These are phyloP conservation scores for Chaetomium cochliodes DNA, from an alignment of 495 filamentous ascomycete genomes.

Conservation along the genomic window DNA sequence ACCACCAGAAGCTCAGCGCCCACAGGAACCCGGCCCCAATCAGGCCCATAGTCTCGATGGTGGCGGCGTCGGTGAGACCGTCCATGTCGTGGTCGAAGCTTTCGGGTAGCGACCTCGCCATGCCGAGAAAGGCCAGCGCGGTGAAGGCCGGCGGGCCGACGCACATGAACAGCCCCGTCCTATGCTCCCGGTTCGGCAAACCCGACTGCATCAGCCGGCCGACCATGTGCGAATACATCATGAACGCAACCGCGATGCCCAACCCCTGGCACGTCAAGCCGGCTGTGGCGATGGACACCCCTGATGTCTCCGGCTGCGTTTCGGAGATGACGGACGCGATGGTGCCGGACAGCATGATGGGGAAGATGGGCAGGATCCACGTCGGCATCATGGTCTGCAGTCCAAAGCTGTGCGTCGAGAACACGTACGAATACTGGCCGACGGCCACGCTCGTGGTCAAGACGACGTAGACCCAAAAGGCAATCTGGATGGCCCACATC, in stretches of 20 bases:
- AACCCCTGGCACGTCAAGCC: constrained; percentile 56
- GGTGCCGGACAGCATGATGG: constrained; percentile 54
- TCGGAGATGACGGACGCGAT: constrained; percentile 48
- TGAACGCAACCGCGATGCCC: constrained; percentile 48
- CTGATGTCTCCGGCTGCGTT: constrained; percentile 44
- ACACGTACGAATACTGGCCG: constrained; percentile 53
- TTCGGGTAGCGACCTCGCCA: constrained; percentile 33
- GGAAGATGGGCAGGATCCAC: constrained; percentile 60
- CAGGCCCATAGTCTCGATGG: constrained; percentile 53
- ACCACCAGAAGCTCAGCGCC: constrained; percentile 75
- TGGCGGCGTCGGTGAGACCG: constrained; percentile 28
- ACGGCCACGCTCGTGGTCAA: constrained; percentile 48
- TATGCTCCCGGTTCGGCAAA: constrained; percentile 47
- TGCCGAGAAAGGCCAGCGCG: constrained; percentile 33
- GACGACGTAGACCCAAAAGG: constrained; percentile 55
- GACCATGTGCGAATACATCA: constrained; percentile 62
- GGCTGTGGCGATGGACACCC: constrained; percentile 48
- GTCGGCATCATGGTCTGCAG: constrained; percentile 53
- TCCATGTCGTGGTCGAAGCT: constrained; percentile 39
- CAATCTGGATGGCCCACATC: constrained; percentile 40
- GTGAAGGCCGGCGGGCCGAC: constrained; percentile 70
- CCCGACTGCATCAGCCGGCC: constrained; percentile 61
- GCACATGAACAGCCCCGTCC: constrained; percentile 68
- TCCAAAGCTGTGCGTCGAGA: constrained; percentile 41
- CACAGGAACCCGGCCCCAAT: constrained; percentile 64